Evolutionary conservation across 2,329 filamentous ascomycete species (phyloP).

Genomic region (Colletotrichum orbiculare): DNA sequence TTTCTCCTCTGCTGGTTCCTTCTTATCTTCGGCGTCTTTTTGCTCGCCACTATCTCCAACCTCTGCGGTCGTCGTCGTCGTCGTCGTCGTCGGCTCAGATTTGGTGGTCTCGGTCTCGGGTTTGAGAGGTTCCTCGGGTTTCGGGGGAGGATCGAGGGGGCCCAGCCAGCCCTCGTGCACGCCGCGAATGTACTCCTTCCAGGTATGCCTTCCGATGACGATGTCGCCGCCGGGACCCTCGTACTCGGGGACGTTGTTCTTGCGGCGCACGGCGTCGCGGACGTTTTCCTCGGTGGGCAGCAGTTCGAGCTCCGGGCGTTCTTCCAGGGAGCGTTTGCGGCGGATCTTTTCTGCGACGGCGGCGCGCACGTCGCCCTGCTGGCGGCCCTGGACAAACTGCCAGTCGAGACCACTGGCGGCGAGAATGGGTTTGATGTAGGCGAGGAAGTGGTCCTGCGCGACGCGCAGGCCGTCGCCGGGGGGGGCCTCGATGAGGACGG

Average conservation of each 20-base stretch:
- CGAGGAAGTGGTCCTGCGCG: conserved; percentile 94
- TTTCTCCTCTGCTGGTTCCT: conserved; percentile 40
- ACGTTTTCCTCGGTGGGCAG: conserved; percentile 67
- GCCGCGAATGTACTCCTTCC: conserved; percentile 97
- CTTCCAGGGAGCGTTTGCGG: conserved; percentile 71
- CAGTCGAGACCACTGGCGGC: conserved; percentile 93
- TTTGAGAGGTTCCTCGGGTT: conserved; percentile 44
- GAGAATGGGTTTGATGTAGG: conserved; percentile 94
- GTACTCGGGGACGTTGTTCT: conserved; percentile 76
- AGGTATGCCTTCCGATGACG: conserved; percentile 89
- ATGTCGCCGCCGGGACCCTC: conserved; percentile 84
- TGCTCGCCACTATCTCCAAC: conserved; percentile 8
- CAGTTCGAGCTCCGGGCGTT: conserved; percentile 59
- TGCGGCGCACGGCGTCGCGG: conserved; percentile 71
- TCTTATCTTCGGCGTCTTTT: conserved; percentile 37
- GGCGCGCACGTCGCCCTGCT: conserved; percentile 91
- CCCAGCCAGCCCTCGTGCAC: conserved; percentile 97
- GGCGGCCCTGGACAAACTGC: conserved; percentile 92
- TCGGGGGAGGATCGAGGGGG: conserved; percentile 73
- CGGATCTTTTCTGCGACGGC: conserved; percentile 89
- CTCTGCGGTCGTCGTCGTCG: too few species aligned
- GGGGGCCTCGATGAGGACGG: conserved; percentile 85
- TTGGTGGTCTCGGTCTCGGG: conserved; percentile 42
- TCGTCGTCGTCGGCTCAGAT: conserved; percentile 20
- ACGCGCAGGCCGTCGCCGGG: conserved; percentile 85